Evolutionary conservation across 2,329 filamentous ascomycete species (phyloP).

Genomic region (Alternaria panax): DNA sequence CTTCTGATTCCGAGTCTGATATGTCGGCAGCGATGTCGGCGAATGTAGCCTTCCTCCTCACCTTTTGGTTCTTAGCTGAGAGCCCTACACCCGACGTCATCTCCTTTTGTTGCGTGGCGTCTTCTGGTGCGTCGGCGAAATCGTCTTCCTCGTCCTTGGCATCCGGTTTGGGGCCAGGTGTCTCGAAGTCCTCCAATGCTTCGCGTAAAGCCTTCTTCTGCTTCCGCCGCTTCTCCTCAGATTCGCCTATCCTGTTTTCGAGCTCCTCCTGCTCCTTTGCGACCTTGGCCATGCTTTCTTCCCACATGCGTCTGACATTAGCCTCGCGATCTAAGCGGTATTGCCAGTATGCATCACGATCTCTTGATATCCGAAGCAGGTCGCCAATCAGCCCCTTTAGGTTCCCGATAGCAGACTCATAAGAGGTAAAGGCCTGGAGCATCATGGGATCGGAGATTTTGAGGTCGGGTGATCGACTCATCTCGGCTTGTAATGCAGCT

Average conservation of each 20-base stretch:
- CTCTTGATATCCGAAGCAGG: slow-evolving; percentile 87
- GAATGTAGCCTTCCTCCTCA: slow-evolving; percentile 70
- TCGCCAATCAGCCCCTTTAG: slow-evolving; percentile 85
- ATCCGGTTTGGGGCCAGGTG: slow-evolving; percentile 21
- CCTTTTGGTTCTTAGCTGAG: slow-evolving; percentile 18
- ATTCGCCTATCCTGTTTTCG: slow-evolving; percentile 85
- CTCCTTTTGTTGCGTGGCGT: slow-evolving; percentile 46
- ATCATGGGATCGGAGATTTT: slow-evolving; percentile 79
- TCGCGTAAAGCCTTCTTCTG: slow-evolving; percentile 91
- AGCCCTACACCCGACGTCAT: slow-evolving; percentile 27
- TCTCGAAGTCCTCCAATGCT: slow-evolving; percentile 69
- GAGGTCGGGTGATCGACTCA: slow-evolving; percentile 71
- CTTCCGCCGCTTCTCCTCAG: slow-evolving; percentile 85
- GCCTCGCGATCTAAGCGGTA: slow-evolving; percentile 90
- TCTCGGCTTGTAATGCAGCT: slow-evolving; percentile 77
- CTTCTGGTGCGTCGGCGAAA: slow-evolving; percentile 44
- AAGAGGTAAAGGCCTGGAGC: slow-evolving; percentile 79
- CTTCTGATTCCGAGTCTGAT: slow-evolving; percentile 76
- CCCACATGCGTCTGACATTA: slow-evolving; percentile 94
- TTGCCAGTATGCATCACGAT: slow-evolving; percentile 97
- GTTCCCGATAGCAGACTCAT: slow-evolving; percentile 88
- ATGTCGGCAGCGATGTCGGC: slow-evolving; percentile 70
- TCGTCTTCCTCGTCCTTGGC: slow-evolving; percentile 36
- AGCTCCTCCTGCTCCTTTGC: slow-evolving; percentile 92
- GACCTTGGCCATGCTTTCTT: slow-evolving; percentile 96